phyloP scores from a whole-genome alignment of 1,284 basidiomycete species.

The Ceratobasidium sp. region DNA sequence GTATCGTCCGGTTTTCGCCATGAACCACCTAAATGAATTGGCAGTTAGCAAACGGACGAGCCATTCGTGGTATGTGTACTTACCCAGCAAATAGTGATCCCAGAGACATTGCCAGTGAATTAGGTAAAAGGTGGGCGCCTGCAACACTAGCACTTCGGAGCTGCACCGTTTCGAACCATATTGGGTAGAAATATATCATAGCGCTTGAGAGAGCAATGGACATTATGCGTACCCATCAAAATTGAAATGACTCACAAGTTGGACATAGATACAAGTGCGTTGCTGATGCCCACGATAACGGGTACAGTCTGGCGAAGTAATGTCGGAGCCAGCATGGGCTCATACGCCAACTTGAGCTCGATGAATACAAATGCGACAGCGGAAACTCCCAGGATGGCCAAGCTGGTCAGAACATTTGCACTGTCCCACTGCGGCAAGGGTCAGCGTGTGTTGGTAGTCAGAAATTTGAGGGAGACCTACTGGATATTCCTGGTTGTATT shows the following conservation, averaged over 20 bases:
- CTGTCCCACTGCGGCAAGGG: conserved; percentile 73
- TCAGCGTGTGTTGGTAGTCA: conserved; percentile 44
- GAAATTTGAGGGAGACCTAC: conserved; percentile 58
- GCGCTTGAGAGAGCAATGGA: conserved; percentile 53
- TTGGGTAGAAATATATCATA: conserved; percentile 84
- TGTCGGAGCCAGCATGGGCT: conserved; percentile 47
- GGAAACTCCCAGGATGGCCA: conserved; percentile 28
- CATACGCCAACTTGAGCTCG: conserved; percentile 46
- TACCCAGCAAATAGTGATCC: conserved; percentile 84
- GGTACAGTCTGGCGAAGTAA: conserved; percentile 45
- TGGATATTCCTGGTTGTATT: conserved; percentile 73
- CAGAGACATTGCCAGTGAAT: conserved; percentile 77
- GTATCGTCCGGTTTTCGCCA: conserved; percentile 84
- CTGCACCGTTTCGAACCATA: conserved; percentile 89
- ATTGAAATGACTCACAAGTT: conserved; percentile 65
- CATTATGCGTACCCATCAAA: neutral
- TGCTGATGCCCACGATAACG: conserved; percentile 62
- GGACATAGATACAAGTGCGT: conserved; percentile 80
- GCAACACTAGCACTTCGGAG: conserved; percentile 73
- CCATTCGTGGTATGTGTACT: neutral
- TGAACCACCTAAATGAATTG: conserved; percentile 65
- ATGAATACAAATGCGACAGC: conserved; percentile 46
- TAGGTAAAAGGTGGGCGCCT: conserved; percentile 84
- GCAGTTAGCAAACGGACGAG: conserved; percentile 9
- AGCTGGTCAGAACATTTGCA: conserved; percentile 64